A percentile compares a stretch with the other conserved stretches of the same genome.
These are phyloP conservation scores for Baorangia bicolor DNA, from an alignment of 768 basidiomycete species.

Conservation along the genomic window DNA sequence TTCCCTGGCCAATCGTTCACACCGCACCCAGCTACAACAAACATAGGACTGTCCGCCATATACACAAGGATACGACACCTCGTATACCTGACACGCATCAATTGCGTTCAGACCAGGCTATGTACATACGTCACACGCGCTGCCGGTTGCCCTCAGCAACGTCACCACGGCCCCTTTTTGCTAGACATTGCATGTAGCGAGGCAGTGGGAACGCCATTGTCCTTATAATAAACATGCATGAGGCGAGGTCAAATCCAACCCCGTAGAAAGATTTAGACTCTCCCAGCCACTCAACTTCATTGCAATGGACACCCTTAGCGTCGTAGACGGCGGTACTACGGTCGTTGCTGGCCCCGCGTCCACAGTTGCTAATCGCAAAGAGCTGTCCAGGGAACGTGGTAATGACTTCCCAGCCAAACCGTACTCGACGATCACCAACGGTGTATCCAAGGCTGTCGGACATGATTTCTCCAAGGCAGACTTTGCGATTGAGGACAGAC, in stretches of 20 bases:
- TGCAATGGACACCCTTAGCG: conserved; percentile 34
- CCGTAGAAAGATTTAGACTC: background rate
- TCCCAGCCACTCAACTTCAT: background rate
- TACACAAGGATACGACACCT: background rate
- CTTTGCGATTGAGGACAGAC: conserved; percentile 53
- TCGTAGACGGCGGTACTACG: conserved; percentile 44
- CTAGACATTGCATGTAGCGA: background rate
- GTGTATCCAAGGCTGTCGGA: conserved; percentile 13
- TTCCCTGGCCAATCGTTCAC: too few species aligned
- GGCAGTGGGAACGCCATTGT: background rate
- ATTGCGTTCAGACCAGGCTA: background rate
- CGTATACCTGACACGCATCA: background rate
- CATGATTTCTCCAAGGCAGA: conserved; percentile 49
- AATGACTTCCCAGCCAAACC: conserved; percentile 24
- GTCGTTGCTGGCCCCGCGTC: conserved; percentile 41
- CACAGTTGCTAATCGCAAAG: conserved; percentile 24
- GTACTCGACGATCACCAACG: conserved; percentile 10
- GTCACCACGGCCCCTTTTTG: too few species aligned
- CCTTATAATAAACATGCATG: background rate
- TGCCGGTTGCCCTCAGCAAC: background rate
- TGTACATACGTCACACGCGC: background rate
- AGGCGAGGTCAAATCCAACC: background rate
- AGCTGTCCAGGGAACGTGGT: conserved; percentile 19
- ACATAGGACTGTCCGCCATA: background rate
- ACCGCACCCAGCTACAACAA: too few species aligned